Base-by-base conservation (phyloP, 345 rosid genomes). In the Citrus hindsii region DNA sequence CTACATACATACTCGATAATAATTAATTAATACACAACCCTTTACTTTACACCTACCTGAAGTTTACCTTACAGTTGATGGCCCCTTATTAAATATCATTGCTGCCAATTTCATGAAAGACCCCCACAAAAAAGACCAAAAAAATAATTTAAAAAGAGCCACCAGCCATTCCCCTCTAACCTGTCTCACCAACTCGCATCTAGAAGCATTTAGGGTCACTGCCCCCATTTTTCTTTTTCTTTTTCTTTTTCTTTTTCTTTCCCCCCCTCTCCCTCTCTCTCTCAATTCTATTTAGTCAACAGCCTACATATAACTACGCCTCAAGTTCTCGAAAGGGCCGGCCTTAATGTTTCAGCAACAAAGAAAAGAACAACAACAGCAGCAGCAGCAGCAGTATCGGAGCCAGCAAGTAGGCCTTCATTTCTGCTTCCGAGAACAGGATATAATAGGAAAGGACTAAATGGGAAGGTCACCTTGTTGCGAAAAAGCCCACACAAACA, bases 161-260 rank as follows among this genome's bases (percentile, higher is more conserved):
- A 89, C 93, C 92, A 87, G 91, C 89, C 90, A 86, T 89, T 83
- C 85, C 82, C 5, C 90, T 84, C 91, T 51, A 84, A 87, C 94
- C 93, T 89, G 87, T 91, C 91, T 89, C 93, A 93, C 98, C 98
- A 95, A 95, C 98, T 89, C 92, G 62, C 93, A 86, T 95, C 98
- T 95, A 92, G 98, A 95, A 95, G 91, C 94, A 86, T 62, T 83
- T 85, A 79, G 78, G 80, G 75, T 78, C 85, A 72, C 83, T 77
- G 51, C 9, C 83, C 60, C 73, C 35, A 27, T 16, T 16, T 25
- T 25, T 7, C 27, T 5, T 59, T 37, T 24, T 7, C 25, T 4
- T 58, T n/a, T 58, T 0, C 8, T 22, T 1, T 19, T n/a, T n/a
- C n/a, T n/a, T n/a, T 1, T 22, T 21, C 7, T 83, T 60, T n/a